These are phyloP conservation scores for Plasmodium cynomolgi DNA, from an alignment of 169 alveolate species.

Conservation along the genomic window DNA sequence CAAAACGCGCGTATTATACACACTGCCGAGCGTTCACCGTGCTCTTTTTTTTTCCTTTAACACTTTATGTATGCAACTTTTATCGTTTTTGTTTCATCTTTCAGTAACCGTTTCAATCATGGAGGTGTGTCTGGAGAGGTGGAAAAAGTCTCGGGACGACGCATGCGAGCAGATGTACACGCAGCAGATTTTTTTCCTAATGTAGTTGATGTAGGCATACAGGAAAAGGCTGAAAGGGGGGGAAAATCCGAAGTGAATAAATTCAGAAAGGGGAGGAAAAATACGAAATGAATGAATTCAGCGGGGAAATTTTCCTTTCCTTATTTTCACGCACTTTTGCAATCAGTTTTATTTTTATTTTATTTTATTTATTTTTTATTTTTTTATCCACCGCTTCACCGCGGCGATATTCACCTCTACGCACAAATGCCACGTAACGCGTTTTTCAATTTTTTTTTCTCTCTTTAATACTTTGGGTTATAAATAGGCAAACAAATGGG, in stretches of 20 bases:
- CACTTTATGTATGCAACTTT: background rate
- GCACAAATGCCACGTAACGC: background rate
- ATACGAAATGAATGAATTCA: background rate
- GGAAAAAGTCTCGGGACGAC: slow-evolving; percentile 76
- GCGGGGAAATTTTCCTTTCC: background rate
- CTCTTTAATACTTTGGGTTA: slow-evolving; percentile 76
- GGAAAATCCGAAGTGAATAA: background rate
- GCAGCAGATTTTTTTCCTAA: slow-evolving; percentile 72
- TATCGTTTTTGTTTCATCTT: background rate
- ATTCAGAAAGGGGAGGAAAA: background rate
- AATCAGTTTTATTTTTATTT: background rate
- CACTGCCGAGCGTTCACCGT: background rate
- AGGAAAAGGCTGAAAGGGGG: slow-evolving; percentile 73
- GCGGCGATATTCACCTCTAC: background rate
- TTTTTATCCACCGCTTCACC: background rate
- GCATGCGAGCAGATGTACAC: slow-evolving; percentile 76
- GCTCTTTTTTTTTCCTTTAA: background rate
- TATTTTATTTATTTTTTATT: background rate
- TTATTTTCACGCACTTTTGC: background rate
- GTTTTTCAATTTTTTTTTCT: background rate
- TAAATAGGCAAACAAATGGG: slow-evolving; percentile 91
- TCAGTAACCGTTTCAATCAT: slow-evolving; percentile 74
- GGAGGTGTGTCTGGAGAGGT: slow-evolving; percentile 78
- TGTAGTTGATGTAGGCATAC: slow-evolving; percentile 80
- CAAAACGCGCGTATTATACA: background rate